Evolutionary conservation across 169 alveolate species (phyloP).

Genomic region (Eimeria brunetti): DNA sequence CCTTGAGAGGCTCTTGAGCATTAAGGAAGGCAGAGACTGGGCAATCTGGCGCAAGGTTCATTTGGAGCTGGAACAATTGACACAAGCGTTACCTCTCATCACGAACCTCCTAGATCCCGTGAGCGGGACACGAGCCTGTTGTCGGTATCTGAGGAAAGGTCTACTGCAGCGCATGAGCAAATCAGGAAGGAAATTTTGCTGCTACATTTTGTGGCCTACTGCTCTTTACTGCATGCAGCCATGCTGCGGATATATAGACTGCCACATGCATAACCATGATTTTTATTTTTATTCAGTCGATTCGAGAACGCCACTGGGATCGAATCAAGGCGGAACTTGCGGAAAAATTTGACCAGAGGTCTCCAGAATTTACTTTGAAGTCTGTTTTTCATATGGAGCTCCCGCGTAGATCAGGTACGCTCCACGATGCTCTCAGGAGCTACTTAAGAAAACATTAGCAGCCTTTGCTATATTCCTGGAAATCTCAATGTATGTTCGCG

Average conservation of each 20-base stretch:
- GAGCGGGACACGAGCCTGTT: not conserved
- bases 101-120: conserved; percentile 80
- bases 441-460: not conserved
- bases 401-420: conserved; percentile 65
- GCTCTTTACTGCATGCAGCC: not conserved
- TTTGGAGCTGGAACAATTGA: conserved; percentile 82
- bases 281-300: conserved; percentile 47
- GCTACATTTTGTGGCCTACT: not conserved
- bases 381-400: conserved; percentile 77
- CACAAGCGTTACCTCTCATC: conserved; percentile 84
- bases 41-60: conserved; percentile 82
- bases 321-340: conserved; percentile 83
- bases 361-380: conserved; percentile 77
- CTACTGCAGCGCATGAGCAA: not conserved
- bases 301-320: conserved; percentile 85
- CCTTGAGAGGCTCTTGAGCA: conserved; percentile 51
- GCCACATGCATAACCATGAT: not conserved
- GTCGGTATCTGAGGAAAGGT: not conserved
- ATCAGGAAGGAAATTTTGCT: not conserved
- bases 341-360: conserved; percentile 77
- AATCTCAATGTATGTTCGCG: not conserved
- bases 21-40: conserved; percentile 77
- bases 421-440: not conserved
- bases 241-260: not conserved
- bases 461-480: not conserved